Evolutionary conservation across 169 alveolate species (phyloP).

Genomic region (Plasmodium malariae): DNA sequence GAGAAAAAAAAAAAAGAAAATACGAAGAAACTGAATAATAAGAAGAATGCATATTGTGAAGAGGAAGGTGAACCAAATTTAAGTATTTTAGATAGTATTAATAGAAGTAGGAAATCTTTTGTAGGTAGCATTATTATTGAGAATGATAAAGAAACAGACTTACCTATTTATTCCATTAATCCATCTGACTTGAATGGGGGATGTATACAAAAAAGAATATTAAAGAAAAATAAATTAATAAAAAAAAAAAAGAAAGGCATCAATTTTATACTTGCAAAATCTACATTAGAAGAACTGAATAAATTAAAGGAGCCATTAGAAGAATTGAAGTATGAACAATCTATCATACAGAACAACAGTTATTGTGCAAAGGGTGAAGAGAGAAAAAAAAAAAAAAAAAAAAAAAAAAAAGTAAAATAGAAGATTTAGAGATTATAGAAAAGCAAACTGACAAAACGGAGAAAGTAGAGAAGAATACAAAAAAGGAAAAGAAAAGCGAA

Average conservation of each 20-base stretch:
- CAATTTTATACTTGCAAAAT: not conserved
- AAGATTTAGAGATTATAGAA: no score
- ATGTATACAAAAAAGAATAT: conserved; percentile 7
- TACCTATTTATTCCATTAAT: conserved; percentile 17
- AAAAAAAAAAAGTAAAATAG: no score
- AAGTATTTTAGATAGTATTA: not conserved
- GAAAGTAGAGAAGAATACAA: no score
- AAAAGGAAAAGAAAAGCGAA: no score
- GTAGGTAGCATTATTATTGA: conserved; percentile 12
- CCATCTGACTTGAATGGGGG: conserved; percentile 1
- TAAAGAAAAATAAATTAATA: conserved; percentile 5
- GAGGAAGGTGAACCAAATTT: not conserved
- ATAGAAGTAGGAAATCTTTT: conserved; percentile 9
- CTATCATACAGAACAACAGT: no score
- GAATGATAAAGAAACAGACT: conserved; percentile 8
- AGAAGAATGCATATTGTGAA: not conserved
- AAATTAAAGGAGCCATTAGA: no score
- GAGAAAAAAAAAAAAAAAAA: no score
- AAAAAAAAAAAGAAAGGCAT: not conserved
- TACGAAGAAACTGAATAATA: not conserved
- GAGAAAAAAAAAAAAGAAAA: conserved; percentile 16
- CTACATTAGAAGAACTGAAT: no score
- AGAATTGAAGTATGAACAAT: no score
- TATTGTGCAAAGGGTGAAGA: no score
- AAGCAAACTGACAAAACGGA: no score